Evolutionary conservation across 495 filamentous ascomycete genomes (phyloP).

Genomic region (Aspergillus diversus): DNA sequence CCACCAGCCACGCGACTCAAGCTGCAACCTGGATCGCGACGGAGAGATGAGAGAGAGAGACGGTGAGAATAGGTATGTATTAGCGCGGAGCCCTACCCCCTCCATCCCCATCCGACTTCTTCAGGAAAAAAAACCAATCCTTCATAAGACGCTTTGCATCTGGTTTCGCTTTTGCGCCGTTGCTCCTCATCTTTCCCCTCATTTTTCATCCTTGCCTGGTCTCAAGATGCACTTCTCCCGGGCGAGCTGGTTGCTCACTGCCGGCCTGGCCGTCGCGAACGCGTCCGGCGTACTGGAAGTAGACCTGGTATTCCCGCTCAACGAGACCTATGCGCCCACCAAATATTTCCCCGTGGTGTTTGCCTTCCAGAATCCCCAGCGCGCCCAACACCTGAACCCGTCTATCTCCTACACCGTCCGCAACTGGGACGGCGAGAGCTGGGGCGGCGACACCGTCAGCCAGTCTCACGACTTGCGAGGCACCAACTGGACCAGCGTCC

Average conservation of each 20-base stretch:
- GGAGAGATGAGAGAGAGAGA: no score
- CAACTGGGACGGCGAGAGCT: constrained; percentile 5
- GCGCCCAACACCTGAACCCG: constrained; percentile 25
- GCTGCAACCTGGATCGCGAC: no score
- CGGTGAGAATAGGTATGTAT: no score
- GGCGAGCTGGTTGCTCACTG: constrained; percentile 18
- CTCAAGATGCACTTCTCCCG: not conserved
- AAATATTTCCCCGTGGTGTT: constrained; percentile 40
- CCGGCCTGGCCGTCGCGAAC: constrained; percentile 15
- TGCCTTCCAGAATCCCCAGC: constrained; percentile 37
- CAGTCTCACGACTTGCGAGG: not conserved
- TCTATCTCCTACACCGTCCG: constrained; percentile 14
- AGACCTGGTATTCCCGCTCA: constrained; percentile 45
- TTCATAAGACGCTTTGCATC: not conserved
- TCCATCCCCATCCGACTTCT: no score
- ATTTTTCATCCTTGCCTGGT: not conserved
- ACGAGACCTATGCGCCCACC: constrained; percentile 43
- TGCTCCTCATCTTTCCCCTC: not conserved
- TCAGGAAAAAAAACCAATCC: not conserved
- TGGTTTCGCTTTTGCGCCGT: not conserved
- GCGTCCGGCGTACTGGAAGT: constrained; percentile 31
- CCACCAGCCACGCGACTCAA: no score
- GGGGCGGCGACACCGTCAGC: not conserved
- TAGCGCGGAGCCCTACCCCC: no score
- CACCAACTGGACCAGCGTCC: not conserved